These are phyloP conservation scores for Cardamine occulta DNA, from an alignment of 345 rosid species.

Conservation along the genomic window DNA sequence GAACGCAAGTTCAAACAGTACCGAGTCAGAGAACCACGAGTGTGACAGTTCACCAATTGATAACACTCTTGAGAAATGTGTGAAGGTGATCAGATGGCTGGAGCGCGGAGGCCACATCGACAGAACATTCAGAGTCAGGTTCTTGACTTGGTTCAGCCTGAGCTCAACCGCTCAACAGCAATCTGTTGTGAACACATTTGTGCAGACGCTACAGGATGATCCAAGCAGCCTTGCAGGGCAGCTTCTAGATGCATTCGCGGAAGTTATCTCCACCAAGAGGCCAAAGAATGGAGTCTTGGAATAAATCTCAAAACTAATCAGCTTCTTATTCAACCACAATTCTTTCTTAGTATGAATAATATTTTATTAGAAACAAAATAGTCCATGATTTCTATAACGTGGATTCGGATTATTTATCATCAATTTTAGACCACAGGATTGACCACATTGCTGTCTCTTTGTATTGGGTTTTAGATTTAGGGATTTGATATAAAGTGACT, in stretches of 20 bases:
- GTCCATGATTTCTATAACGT: slow-evolving; percentile 40
- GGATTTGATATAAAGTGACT: slow-evolving; percentile 25
- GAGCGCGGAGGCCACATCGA: slow-evolving; percentile 81
- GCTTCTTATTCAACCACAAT: slow-evolving; percentile 28
- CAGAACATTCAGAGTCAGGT: slow-evolving; percentile 78
- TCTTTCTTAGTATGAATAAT: slow-evolving; percentile 37
- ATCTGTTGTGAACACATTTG: slow-evolving; percentile 83
- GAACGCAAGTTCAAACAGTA: slow-evolving; percentile 55
- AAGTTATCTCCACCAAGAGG: slow-evolving; percentile 75
- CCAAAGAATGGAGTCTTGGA: slow-evolving; percentile 53
- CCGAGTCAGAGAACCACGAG: slow-evolving; percentile 72
- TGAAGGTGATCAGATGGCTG: slow-evolving; percentile 77
- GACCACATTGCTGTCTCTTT: slow-evolving; percentile 22
- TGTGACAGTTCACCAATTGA: slow-evolving; percentile 85
- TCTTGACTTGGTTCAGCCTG: slow-evolving; percentile 95
- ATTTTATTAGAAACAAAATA: slow-evolving; percentile 15
- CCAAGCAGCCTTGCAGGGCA: slow-evolving; percentile 92
- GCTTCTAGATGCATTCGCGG: slow-evolving; percentile 80
- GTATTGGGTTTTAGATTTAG: slow-evolving; percentile 27
- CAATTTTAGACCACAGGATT: slow-evolving; percentile 33
- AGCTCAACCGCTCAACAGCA: slow-evolving; percentile 84
- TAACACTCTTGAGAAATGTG: slow-evolving; percentile 82
- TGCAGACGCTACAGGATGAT: slow-evolving; percentile 84
- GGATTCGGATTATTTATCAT: slow-evolving; percentile 35
- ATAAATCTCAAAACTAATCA: slow-evolving; percentile 30